Evolutionary conservation across 2,329 filamentous ascomycete genomes (phyloP).

Genomic region (Scytalidium sp.): DNA sequence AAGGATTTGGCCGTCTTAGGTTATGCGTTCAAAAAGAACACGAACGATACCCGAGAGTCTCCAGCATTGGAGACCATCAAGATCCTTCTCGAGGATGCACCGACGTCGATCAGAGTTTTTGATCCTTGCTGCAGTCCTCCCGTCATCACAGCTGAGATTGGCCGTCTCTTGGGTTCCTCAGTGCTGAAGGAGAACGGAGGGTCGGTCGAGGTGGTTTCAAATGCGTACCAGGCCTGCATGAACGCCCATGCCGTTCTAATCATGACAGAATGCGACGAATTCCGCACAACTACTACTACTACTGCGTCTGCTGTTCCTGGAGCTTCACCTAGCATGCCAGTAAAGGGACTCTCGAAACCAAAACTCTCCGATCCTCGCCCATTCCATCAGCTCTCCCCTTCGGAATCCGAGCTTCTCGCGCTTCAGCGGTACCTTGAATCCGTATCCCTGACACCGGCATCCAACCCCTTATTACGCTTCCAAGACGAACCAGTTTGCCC

Average conservation of each 20-base stretch:
- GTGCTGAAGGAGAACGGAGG: constrained; percentile 25
- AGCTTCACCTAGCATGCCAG: constrained; percentile 2
- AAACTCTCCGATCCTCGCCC: constrained; percentile 18
- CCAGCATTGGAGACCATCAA: constrained; percentile 67
- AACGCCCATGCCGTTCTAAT: constrained; percentile 45
- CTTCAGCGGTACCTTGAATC: constrained; percentile 14
- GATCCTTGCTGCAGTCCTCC: constrained; percentile 51
- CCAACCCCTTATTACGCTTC: constrained; percentile 22
- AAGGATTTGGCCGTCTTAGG: constrained; percentile 74
- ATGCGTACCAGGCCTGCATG: constrained; percentile 42
- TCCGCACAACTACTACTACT: constrained; percentile 34
- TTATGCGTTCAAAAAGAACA: constrained; percentile 79
- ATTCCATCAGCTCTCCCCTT: constrained; percentile 16
- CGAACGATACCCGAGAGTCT: constrained; percentile 70
- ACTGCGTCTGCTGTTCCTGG: too few species aligned
- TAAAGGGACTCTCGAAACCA: background rate
- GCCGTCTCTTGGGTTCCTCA: constrained; percentile 24
- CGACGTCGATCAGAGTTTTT: constrained; percentile 63
- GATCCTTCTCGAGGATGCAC: constrained; percentile 61
- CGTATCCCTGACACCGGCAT: background rate
- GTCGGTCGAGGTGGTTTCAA: constrained; percentile 35
- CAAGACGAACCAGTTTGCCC: constrained; percentile 22
- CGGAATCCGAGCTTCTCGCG: constrained; percentile 16
- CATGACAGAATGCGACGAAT: constrained; percentile 52
- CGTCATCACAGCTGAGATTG: constrained; percentile 37